Evolutionary conservation across 1,284 basidiomycete species (phyloP).

Genomic region (Grifola frondosa): DNA sequence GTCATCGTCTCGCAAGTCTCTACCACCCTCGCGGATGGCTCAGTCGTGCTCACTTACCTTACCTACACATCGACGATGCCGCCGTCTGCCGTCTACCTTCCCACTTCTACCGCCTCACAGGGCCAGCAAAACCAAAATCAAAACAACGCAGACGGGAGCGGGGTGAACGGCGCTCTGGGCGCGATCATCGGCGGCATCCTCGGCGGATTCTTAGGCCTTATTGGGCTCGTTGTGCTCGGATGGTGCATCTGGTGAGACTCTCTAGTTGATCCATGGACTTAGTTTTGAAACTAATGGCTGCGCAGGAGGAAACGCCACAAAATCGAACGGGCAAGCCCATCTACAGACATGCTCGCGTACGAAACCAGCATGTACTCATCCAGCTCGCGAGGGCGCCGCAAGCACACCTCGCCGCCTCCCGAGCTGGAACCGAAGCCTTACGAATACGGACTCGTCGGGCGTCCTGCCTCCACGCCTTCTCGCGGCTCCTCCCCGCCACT

Average conservation of each 20-base stretch:
- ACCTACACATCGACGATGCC: conserved; percentile 21
- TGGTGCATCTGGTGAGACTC: conserved; percentile 27
- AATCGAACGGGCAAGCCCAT: conserved; percentile 5
- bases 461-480: conserved; percentile 15
- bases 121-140: conserved; percentile 1
- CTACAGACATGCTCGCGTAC: conserved; percentile 6
- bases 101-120: not conserved
- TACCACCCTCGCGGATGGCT: conserved; percentile 22
- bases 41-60: conserved; percentile 12
- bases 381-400: conserved; percentile 2
- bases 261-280: not conserved
- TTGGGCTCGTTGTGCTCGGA: conserved; percentile 19
- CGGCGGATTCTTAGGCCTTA: conserved; percentile 31
- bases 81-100: conserved; percentile 11
- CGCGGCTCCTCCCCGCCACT: conserved; percentile 10
- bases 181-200: conserved; percentile 29
- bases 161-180: conserved; percentile 13
- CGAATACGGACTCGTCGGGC: conserved; percentile 29
- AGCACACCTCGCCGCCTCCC: conserved; percentile 10
- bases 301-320: conserved; percentile 17
- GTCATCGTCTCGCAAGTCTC: conserved; percentile 9
- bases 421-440: conserved; percentile 27
- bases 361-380: conserved; percentile 10
- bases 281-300: not conserved
- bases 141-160: conserved; percentile 2